Evolutionary conservation across 306 rosid genomes (phyloP), one percentile per base, ranked within the genome.

Genomic region (Quercus variabilis): DNA sequence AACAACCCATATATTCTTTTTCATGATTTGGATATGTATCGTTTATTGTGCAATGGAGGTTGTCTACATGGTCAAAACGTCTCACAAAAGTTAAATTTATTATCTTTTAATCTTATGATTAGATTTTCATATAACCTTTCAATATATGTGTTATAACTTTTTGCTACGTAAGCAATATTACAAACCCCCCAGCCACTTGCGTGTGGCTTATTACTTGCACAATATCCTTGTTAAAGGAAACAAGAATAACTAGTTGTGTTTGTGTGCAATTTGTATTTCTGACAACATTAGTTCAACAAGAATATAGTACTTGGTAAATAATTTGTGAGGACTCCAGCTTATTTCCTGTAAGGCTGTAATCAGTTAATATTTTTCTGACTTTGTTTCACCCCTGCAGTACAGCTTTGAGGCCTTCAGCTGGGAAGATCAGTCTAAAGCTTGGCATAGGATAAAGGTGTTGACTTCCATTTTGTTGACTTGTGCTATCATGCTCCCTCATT

Each of bases 401-500:
- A 74, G 55, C 79, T 70, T 54, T 62, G 75, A 76, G 64, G 78
- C 71, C 38, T 75, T 52, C 58, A 69, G 73, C 57, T 41, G 73
- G 65, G 28, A 74, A 14, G 31, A 35, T 78, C 33, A 23, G 60
- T 23, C 21, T 14, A 57, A 67, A 33, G 26, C 8, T 30, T 0
- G 70, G 14, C 18, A 33, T 26, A 19, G 38, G 55, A 54, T 54
- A 41, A 67, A 60, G 73, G 64, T 41, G 35, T 52, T n/a, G 77
- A 38, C 63, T 19, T 55, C 72, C 71, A 59, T 33, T 31, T 38
- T 57, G 70, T 26, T 15, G 18, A 55, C 46, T 69, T 19, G 46
- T 69, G 31, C 52, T 71, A 6, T 83, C 80, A 85, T 73, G 75
- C 80, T 43, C 10, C 92, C 69, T 76, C 64, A 3, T 6, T 72